Evolutionary conservation across 2,329 filamentous ascomycete species (phyloP).

Genomic region (Pestalotiopsis sp.): DNA sequence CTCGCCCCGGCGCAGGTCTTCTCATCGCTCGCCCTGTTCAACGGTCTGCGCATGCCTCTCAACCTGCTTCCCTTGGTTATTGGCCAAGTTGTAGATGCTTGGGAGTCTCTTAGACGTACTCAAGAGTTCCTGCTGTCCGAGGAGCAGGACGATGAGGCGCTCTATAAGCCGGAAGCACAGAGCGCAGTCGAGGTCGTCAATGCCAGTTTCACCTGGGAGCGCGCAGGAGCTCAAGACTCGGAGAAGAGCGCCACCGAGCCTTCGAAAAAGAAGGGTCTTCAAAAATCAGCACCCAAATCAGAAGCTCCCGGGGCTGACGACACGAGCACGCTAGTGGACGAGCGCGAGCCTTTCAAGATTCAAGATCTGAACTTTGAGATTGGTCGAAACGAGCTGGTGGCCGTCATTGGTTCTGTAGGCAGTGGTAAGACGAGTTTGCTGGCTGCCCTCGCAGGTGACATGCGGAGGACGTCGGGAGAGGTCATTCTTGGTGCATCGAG

Average conservation of each 20-base stretch:
- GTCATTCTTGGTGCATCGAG: constrained; percentile 76
- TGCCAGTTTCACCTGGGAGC: constrained; percentile 88
- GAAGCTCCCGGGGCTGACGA: constrained; percentile 47
- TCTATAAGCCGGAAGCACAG: constrained; percentile 56
- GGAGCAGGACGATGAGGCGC: constrained; percentile 75
- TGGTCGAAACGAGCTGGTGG: constrained; percentile 75
- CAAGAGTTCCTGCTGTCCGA: constrained; percentile 87
- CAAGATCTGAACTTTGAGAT: constrained; percentile 68
- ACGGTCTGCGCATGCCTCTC: constrained; percentile 84
- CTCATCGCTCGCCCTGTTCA: constrained; percentile 92
- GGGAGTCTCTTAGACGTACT: constrained; percentile 80
- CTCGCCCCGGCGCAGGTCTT: constrained; percentile 81
- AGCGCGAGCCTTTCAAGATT: constrained; percentile 71
- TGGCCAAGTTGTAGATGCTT: constrained; percentile 87
- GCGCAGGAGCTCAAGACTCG: constrained; percentile 56
- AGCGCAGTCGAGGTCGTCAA: constrained; percentile 71
- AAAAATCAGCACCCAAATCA: constrained; percentile 16
- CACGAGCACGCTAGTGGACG: constrained; percentile 58
- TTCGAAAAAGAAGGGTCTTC: constrained; percentile 22
- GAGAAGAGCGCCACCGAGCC: constrained; percentile 47
- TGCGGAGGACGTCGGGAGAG: constrained; percentile 79
- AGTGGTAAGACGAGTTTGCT: constrained; percentile 90
- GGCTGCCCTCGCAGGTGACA: constrained; percentile 87
- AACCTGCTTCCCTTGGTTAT: constrained; percentile 88
- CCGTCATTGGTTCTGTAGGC: constrained; percentile 86